These are phyloP conservation scores for Citrullus colocynthis DNA, from an alignment of 306 rosid genomes.

Conservation along the genomic window DNA sequence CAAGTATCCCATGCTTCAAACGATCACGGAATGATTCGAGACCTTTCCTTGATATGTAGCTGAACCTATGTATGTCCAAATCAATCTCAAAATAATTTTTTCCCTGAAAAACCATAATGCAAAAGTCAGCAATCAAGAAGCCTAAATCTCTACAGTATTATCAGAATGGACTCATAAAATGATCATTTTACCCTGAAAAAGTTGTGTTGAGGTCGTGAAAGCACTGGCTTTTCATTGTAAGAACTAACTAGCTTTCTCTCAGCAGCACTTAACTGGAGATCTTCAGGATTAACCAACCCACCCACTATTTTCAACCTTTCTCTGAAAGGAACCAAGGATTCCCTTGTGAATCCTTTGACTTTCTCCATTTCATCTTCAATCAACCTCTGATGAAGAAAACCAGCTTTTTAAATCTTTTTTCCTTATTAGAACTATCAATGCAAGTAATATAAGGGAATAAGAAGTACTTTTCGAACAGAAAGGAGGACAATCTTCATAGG, in stretches of 20 bases:
- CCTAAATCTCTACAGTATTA: background rate
- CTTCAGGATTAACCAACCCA: slow-evolving; percentile 74
- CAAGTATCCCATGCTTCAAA: slow-evolving; percentile 46
- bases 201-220: slow-evolving; percentile 84
- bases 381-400: slow-evolving; percentile 37
- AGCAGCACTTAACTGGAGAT: slow-evolving; percentile 47
- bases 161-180: background rate
- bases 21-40: slow-evolving; percentile 75
- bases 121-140: background rate
- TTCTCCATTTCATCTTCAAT: slow-evolving; percentile 65
- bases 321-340: slow-evolving; percentile 44
- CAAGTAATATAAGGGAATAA: background rate
- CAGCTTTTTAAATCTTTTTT: background rate
- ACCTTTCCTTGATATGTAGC: slow-evolving; percentile 90
- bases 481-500: background rate
- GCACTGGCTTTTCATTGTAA: slow-evolving; percentile 87
- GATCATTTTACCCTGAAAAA: slow-evolving; percentile 44
- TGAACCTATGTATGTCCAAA: slow-evolving; percentile 81
- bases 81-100: slow-evolving; percentile 87
- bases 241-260: slow-evolving; percentile 65
- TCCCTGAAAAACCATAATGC: slow-evolving; percentile 34
- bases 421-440: background rate
- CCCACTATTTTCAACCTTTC: slow-evolving; percentile 82
- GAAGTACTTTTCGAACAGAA: background rate
- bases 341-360: slow-evolving; percentile 55